A percentile compares a stretch with the other conserved stretches of the same genome.
phyloP scores from a whole-genome alignment of 495 filamentous ascomycete species.

The Amphirosellinia nigrospora region DNA sequence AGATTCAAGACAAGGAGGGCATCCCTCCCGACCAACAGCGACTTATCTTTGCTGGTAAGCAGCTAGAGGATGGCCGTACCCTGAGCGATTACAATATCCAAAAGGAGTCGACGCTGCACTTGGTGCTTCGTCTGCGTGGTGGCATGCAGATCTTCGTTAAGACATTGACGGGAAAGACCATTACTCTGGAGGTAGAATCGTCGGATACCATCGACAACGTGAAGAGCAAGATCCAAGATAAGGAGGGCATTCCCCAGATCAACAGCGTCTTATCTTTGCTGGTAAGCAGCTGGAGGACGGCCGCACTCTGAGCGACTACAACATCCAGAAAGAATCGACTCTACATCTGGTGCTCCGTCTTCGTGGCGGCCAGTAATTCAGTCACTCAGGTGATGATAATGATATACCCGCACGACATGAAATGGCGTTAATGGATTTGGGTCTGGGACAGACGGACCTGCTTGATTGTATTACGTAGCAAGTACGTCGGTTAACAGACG shows the following conservation, averaged over 20 bases:
- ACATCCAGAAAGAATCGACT: conserved; percentile 92
- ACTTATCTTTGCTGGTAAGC: conserved; percentile 96
- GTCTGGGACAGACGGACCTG: conserved; percentile 23
- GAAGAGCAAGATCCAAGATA: conserved; percentile 91
- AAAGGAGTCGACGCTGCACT: conserved; percentile 96
- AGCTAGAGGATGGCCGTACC: conserved; percentile 81
- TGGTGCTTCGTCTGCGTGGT: conserved; percentile 96
- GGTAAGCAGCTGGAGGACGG: conserved; percentile 92
- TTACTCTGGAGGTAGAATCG: conserved; percentile 86
- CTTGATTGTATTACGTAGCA: conserved; percentile 27
- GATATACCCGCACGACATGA: conserved; percentile 34
- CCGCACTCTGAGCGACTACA: conserved; percentile 84
- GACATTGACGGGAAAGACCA: conserved; percentile 91
- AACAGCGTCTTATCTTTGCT: conserved; percentile 89
- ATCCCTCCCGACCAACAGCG: conserved; percentile 99
- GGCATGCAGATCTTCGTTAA: conserved; percentile 98
- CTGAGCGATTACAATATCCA: conserved; percentile 99
- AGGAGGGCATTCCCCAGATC: conserved; percentile 92
- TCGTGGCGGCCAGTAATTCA: conserved; percentile 75
- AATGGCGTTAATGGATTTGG: conserved; percentile 33
- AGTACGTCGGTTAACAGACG: conserved; percentile 8
- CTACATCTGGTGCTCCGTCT: conserved; percentile 88
- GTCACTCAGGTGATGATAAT: conserved; percentile 25
- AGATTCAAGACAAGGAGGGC: conserved; percentile 99
- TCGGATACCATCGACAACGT: conserved; percentile 94